Evolutionary conservation across 2,329 filamentous ascomycete species (phyloP), one percentile per base, ranked within the genome.

Genomic region (Diaporthe eres): DNA sequence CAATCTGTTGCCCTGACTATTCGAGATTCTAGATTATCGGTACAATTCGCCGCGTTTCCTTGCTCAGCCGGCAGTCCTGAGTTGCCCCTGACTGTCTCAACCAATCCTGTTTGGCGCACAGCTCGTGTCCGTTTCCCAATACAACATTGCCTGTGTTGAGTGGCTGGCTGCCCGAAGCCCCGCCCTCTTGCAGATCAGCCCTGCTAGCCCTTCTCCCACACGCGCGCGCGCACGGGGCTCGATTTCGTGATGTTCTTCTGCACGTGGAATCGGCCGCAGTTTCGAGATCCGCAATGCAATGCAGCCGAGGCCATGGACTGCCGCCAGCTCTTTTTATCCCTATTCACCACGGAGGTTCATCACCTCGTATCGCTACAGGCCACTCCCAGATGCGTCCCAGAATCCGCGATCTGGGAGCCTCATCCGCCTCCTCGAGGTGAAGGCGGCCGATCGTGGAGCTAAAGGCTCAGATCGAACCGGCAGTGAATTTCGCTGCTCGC

Each of bases 321-420:
- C 47, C 22, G 7, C 47, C n/a, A n/a, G n/a, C 31, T 25, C 65
- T 39, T 0, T 19, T 17, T n/a, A 22, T 4, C 5, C 10, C 31
- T 25, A 39, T 15, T 22, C 31, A 19, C n/a, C 34, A 4, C 63
- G 31, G 22, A 53, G 65, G n/a, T 25, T 3, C 15, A 39, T 68
- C 5, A 34, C 65, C 31, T 53, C 65, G n/a, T 68, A 68, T 28
- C 65, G 34, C 22, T 68, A 68, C 12, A 68, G 15, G 47, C 47
- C 47, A 17, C 65, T 68, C n/a, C 65, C 65, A 15, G 47, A 68
- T 68, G 47, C 65, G 31, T 53, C 65, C 2, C 65, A 39, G 4
- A 28, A 6, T 8, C 34, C 47, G n/a, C 19, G 10, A 22, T 39
- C 47, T 68, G 47, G n/a, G 31, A 68, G 19, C 28, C 53, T 53